Percentiles rank a stretch among this genome's conserved stretches.
Conservation (phyloP, 306 rosid genomes). For the Ochetophila trinervis region DNA sequence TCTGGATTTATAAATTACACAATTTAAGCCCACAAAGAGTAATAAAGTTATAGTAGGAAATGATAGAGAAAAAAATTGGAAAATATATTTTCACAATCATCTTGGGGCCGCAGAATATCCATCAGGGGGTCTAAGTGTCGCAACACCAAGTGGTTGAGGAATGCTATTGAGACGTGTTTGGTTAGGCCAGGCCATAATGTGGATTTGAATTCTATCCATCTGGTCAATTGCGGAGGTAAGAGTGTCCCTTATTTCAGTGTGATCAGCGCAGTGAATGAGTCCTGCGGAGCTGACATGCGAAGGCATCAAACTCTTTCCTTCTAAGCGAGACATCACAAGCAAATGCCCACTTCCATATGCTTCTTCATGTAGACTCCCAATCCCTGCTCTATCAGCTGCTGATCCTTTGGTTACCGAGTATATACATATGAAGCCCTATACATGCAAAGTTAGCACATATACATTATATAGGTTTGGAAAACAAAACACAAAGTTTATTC, state of each 20-base stretch:
- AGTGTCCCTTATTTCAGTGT: conserved; percentile 32
- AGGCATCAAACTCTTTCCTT: conserved; percentile 46
- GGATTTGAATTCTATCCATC: conserved; percentile 33
- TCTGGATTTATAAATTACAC: too few species aligned
- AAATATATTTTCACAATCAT: not conserved
- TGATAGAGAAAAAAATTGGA: too few species aligned
- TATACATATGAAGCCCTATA: conserved; percentile 43
- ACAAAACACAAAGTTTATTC: too few species aligned
- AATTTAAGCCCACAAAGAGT: too few species aligned
- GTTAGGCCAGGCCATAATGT: conserved; percentile 42
- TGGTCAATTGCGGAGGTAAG: conserved; percentile 33
- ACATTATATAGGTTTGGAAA: too few species aligned
- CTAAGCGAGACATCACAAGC: conserved; percentile 41
- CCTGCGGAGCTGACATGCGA: conserved; percentile 33
- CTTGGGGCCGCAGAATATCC: not conserved
- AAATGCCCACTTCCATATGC: conserved; percentile 31
- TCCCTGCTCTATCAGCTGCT: conserved; percentile 42
- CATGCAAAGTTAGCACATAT: too few species aligned
- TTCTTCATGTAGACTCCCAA: conserved; percentile 32
- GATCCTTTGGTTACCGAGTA: conserved; percentile 27
- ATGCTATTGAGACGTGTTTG: conserved; percentile 9
- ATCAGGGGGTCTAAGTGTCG: conserved; percentile 23
- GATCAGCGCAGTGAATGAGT: conserved; percentile 43
- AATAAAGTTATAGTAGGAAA: not conserved
- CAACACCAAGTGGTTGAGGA: not conserved